These are phyloP conservation scores for Inga leiocalycina DNA, from an alignment of 306 rosid species.

Conservation along the genomic window DNA sequence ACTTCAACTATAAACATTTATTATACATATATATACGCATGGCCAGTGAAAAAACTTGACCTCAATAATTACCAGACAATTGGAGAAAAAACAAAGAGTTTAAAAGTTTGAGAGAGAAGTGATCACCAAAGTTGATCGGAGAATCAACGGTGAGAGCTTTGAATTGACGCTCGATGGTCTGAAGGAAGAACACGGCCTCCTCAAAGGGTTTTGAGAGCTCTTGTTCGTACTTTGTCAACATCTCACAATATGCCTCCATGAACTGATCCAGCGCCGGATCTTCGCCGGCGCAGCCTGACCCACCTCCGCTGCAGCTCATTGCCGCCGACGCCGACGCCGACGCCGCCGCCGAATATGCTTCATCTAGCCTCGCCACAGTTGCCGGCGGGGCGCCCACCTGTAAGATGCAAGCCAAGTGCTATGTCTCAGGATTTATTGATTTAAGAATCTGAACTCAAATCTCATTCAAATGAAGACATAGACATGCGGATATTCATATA, in stretches of 20 bases:
- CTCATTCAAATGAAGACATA: not conserved
- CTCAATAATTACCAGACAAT: not conserved
- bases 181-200: conserved; percentile 93
- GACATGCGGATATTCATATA: not conserved
- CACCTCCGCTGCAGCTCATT: conserved; percentile 41
- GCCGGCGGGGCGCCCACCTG: conserved; percentile 98
- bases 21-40: not conserved
- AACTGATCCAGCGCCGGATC: conserved; percentile 98
- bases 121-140: conserved; percentile 58
- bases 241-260: conserved; percentile 99
- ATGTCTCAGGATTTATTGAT: not conserved
- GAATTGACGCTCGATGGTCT: conserved; percentile 79
- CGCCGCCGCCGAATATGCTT: conserved; percentile 55
- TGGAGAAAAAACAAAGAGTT: not conserved
- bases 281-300: conserved; percentile 66
- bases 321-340: conserved; percentile 47
- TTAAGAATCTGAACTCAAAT: not conserved
- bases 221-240: conserved; percentile 91
- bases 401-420: not conserved
- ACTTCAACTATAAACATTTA: conserved; percentile 26
- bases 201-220: conserved; percentile 93
- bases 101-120: not conserved
- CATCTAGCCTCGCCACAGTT: conserved; percentile 80
- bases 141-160: conserved; percentile 67
- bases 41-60: not conserved